Base-by-base conservation (phyloP, 305 asterid species). In the Rubia peregrina region DNA sequence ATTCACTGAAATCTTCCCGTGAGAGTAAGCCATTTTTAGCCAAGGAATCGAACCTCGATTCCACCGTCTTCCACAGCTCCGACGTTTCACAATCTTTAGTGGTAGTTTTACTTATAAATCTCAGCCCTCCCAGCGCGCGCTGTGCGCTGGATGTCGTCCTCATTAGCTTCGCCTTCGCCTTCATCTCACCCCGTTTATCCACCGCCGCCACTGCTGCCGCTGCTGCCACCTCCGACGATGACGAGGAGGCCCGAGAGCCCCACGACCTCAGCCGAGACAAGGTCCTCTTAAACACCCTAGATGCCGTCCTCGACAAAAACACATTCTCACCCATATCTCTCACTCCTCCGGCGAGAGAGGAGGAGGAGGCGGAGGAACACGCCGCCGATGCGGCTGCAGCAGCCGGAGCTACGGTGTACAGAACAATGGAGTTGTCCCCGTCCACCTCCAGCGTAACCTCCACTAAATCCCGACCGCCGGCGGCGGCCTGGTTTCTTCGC, bases 1-100 rank as follows among this genome's bases (percentile, higher is more conserved):
- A 92, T 78, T 92, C 94, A 61, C 92, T 97, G 68, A 92, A 92
- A 71, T 92, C 88, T 67, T 92, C 91, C 78, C 88, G 74, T 6
- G 90, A 80, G 30, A 92, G 97, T 42, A 89, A 74, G 17, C 95
- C 95, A 30, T 89, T 90, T 56, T 79, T 75, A 0, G 92, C 90
- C 73, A 90, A 69, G 13, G 75, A 79, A 9, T 80, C 74, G 70
- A 92, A 92, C 76, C 96, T 82, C 8, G 84, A 79, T 83, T 90
- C 97, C 30, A 90, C 98, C 53, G 73, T 84, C 64, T 79, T 84
- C 96, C 98, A 92, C 17, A 80, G 82, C 77, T 65, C 80, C 62
- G 61, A 65, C 44, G 82, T 78, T 60, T 84, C 83, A 9, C 85
- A 78, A 69, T 85, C 91, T 14, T 72, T 75, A 7, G 91, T 80